Evolutionary conservation across 805 yeast genomes (phyloP), one percentile per base, ranked within the genome.

Genomic region (Saturnispora mendoncae): DNA sequence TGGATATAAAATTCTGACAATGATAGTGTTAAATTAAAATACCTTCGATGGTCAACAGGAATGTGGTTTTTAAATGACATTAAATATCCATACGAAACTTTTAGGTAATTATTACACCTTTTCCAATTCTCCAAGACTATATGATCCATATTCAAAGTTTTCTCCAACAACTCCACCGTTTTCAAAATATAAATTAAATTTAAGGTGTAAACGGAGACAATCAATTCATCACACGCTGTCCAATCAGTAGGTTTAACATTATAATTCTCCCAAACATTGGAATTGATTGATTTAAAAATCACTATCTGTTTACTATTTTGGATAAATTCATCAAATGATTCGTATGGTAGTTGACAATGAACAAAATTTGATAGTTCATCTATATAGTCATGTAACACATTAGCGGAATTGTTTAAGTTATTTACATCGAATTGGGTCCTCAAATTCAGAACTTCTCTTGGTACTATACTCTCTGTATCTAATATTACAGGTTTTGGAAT

Each of bases 141-240:
- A 44, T 38, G 6, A 18, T 33, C 36, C 20, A 27, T 24, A 18
- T 12, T 26, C 6, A 39, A 41, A 45, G 34, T 46, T 34, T 3
- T n/a, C 7, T 44, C 37, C 10, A 56, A 24, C 4, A 45, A 43
- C 2, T 45, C 51, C 13, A 48, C 24, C 9, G 57, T 50, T 12
- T 51, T 20, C 2, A 41, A 12, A 26, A 47, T 43, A 41, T 53
- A 50, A 4, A 51, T 45, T 15, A 44, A 39, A 5, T 50, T 35
- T 4, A 53, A 21, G 3, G 55, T 44, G 6, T 53, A 45, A 4
- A 53, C 49, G 3, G 48, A 27, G 6, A 39, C 51, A 3, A 49
- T 35, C 1, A 56, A 36, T 42, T 57, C 62, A 37, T 57, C 61
- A 38, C 48, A 50, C 2, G 53, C 39, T 2, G 28, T 31, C n/a